Evolutionary conservation across 2,329 filamentous ascomycete species (phyloP).

Genomic region (Monilinia polystroma): DNA sequence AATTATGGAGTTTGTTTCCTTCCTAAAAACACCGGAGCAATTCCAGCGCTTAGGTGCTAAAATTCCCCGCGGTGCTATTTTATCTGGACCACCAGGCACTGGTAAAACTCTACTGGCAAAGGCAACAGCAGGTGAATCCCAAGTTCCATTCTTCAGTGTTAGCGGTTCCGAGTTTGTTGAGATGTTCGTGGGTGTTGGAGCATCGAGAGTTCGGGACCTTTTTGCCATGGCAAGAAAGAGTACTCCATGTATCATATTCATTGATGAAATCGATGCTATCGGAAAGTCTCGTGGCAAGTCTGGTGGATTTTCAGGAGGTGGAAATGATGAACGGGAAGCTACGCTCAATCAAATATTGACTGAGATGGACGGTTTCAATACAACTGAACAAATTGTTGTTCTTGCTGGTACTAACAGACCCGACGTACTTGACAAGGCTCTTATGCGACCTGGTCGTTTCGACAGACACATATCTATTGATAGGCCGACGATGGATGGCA

Average conservation of each 20-base stretch:
- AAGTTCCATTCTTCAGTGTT: constrained; percentile 96
- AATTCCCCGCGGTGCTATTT: constrained; percentile 93
- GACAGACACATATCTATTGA: constrained; percentile 96
- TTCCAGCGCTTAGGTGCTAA: constrained; percentile 96
- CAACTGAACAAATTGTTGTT: constrained; percentile 91
- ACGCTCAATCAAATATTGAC: constrained; percentile 98
- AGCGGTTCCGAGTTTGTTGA: constrained; percentile 99
- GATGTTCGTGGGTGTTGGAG: constrained; percentile 99
- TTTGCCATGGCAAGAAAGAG: constrained; percentile 95
- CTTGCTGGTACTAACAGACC: constrained; percentile 94
- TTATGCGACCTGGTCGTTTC: constrained; percentile 96
- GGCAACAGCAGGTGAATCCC: constrained; percentile 94
- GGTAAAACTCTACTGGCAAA: constrained; percentile 98
- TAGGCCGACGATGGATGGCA: constrained; percentile 91
- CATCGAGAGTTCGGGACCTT: constrained; percentile 89
- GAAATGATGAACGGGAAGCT: constrained; percentile 94
- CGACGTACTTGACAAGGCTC: constrained; percentile 89
- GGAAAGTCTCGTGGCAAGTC: constrained; percentile 84
- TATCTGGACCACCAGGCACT: constrained; percentile 96
- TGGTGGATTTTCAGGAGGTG: constrained; percentile 69
- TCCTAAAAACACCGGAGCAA: constrained; percentile 87
- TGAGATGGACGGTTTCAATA: constrained; percentile 99
- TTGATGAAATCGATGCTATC: constrained; percentile 98
- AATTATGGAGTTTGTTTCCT: constrained; percentile 99
- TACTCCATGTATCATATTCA: constrained; percentile 98